Evolutionary conservation across 805 yeast genomes (phyloP), one percentile per base, ranked within the genome.

Genomic region (Metschnikowia lunata): DNA sequence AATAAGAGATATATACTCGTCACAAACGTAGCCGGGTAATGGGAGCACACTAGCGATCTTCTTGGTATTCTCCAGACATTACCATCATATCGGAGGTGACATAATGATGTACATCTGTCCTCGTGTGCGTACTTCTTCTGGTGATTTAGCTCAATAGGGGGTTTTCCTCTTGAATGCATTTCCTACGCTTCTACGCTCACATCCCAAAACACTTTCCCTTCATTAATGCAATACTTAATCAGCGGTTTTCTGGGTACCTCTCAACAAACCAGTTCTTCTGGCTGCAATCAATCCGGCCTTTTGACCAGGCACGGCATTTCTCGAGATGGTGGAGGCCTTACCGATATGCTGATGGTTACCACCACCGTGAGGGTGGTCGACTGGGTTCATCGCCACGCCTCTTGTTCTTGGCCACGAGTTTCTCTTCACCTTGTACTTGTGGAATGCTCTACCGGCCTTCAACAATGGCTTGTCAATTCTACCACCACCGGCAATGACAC

Each of bases 381-480:
- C 99, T 76, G 98, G 98, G 82, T 91, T 91, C 99, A 93, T 91
- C 75, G 99, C 99, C 74, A 91, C 98, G 91, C 98, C 99, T 83
- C 98, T 89, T 71, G 98, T 93, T 87, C 88, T 90, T 79, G 99
- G 99, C 98, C 98, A 93, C 61, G 96, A 88, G 96, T 93, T 89
- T 82, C 98, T 84, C 95, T 93, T 93, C 69, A 90, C 96, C 79
- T 78, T 90, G 93, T 85, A 90, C 83, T 91, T 91, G 90, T 91
- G 97, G 96, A 84, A 91, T 61, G 99, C 99, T 82, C 96, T 89
- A 81, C 98, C 98, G 72, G 99, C 99, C 88, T 91, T 91, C 74
- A 91, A 85, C 80, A 91, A 80, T 78, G 99, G 99, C 82, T 91
- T 91, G 79, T 91, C 98, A 69, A 88, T 88, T 85, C 98, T 91